Evolutionary conservation across 2,329 filamentous ascomycete species (phyloP), one percentile per base, ranked within the genome.

Genomic region (Amphichorda felina): DNA sequence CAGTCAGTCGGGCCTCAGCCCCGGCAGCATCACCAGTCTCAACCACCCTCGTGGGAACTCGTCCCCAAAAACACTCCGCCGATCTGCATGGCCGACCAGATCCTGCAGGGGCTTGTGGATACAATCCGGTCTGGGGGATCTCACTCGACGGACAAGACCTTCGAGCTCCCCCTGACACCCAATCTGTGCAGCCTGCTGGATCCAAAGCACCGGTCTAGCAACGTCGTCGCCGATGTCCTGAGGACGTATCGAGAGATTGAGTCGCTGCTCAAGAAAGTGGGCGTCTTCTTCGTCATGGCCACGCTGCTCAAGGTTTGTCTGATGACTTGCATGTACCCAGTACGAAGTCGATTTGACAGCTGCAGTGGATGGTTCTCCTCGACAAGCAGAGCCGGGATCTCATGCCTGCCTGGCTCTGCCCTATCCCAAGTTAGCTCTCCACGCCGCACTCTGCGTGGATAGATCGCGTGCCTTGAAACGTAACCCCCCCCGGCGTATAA

Each of bases 391-490:
- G 47, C 25, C 53, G 50, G 49, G 50, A 51, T 13, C 36, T 48
- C 2, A 41, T 55, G 41, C 51, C 51, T 6, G 30, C 40, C 9
- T 55, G 51, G 50, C 42, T 55, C 4, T 43, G 46, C 17, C 51
- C 51, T 4, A 45, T 48, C 3, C 42, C 42, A 4, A 38, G 40
- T n/a, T 50, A 55, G 30, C 37, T 53, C 6, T 40, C 43, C 10
- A 45, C 40, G 8, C 43, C 45, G 9, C 51, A 54, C 28, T 46
- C 50, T 8, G 50, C 50, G 2, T 54, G 50, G 51, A 50, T 54
- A 26, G 50, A 54, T 33, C 45, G 51, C 3, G 50, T 54, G 30
- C 49, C 51, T 11, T 54, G 51, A n/a, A n/a, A n/a, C n/a, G n/a
- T n/a, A n/a, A n/a, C n/a, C n/a, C n/a, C n/a, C n/a, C n/a, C n/a